These are phyloP conservation scores for Aspergillus ibericus DNA, from an alignment of 2,329 filamentous ascomycete genomes.

Conservation along the genomic window DNA sequence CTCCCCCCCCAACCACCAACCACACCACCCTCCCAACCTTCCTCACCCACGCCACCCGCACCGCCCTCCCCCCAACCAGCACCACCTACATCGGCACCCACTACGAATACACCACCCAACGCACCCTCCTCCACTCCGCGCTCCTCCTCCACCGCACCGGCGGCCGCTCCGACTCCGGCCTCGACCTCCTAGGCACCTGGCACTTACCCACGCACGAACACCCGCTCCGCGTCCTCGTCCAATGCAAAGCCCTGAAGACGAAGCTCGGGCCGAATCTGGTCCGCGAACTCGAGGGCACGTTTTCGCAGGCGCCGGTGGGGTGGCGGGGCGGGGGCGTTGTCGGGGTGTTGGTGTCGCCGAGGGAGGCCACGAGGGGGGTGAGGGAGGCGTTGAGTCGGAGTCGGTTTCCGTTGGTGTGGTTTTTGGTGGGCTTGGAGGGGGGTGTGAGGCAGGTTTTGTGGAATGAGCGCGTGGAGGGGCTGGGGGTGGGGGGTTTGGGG, in stretches of 20 bases:
- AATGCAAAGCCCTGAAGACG: slow-evolving; percentile 47
- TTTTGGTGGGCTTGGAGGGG: slow-evolving; percentile 43
- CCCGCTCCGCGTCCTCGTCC: slow-evolving; percentile 45
- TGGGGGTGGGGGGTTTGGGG: slow-evolving; percentile 41
- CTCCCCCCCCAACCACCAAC: slow-evolving; percentile 31
- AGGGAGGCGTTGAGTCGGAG: slow-evolving; percentile 69
- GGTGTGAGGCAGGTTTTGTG: slow-evolving; percentile 45
- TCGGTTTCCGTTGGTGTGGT: slow-evolving; percentile 68
- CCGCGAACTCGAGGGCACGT: slow-evolving; percentile 62
- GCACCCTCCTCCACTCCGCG: slow-evolving; percentile 40
- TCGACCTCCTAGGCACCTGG: slow-evolving; percentile 51
- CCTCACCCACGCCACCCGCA: slow-evolving; percentile 42
- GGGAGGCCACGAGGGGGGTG: slow-evolving; percentile 74
- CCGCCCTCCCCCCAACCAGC: slow-evolving; percentile 35
- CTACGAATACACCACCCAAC: slow-evolving; percentile 49
- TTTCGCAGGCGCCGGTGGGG: slow-evolving; percentile 69
- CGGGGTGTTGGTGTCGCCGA: slow-evolving; percentile 68
- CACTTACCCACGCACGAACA: slow-evolving; percentile 36
- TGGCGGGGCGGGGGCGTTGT: slow-evolving; percentile 62
- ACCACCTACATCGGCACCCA: slow-evolving; percentile 47
- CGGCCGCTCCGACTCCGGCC: slow-evolving; percentile 47
- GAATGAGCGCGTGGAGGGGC: slow-evolving; percentile 42
- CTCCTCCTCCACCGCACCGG: slow-evolving; percentile 46
- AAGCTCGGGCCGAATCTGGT: slow-evolving; percentile 48
- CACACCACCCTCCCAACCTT: slow-evolving; percentile 42